Conservation (phyloP, 495 filamentous ascomycete genomes). For the Thozetella sp. region DNA sequence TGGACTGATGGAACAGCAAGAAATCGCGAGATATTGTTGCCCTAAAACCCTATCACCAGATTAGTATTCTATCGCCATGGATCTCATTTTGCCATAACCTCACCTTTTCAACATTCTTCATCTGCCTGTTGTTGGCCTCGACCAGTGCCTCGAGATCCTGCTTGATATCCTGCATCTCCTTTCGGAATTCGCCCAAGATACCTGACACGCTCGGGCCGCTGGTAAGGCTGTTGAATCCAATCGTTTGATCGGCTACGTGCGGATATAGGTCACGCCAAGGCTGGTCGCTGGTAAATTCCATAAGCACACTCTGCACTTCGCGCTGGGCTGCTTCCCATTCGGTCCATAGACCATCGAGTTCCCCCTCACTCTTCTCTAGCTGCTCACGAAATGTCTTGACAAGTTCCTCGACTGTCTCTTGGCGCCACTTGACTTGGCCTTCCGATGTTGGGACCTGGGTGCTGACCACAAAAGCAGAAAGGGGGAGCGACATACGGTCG, state of each 20-base stretch:
- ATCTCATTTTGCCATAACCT: neutral
- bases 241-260: too few relatives aligned
- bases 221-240: too few relatives aligned
- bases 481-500: neutral
- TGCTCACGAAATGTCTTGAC: slow-evolving; percentile 18
- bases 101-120: neutral
- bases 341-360: slow-evolving; percentile 16
- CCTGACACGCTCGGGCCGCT: too few relatives aligned
- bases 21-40: neutral
- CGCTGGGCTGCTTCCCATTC: slow-evolving; percentile 22
- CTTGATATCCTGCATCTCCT: neutral
- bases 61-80: neutral
- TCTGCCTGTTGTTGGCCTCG: neutral
- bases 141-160: neutral
- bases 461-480: neutral
- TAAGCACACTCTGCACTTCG: slow-evolving; percentile 22
- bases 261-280: neutral
- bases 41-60: neutral
- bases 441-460: neutral
- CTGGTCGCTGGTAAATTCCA: neutral
- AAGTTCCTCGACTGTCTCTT: slow-evolving; percentile 16
- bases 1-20: too few relatives aligned
- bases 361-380: slow-evolving; percentile 16
- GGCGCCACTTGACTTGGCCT: slow-evolving; percentile 8
- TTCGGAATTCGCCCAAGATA: neutral